These are phyloP conservation scores for Arachnomyces sp. DNA, from an alignment of 2,329 filamentous ascomycete genomes.

Conservation along the genomic window DNA sequence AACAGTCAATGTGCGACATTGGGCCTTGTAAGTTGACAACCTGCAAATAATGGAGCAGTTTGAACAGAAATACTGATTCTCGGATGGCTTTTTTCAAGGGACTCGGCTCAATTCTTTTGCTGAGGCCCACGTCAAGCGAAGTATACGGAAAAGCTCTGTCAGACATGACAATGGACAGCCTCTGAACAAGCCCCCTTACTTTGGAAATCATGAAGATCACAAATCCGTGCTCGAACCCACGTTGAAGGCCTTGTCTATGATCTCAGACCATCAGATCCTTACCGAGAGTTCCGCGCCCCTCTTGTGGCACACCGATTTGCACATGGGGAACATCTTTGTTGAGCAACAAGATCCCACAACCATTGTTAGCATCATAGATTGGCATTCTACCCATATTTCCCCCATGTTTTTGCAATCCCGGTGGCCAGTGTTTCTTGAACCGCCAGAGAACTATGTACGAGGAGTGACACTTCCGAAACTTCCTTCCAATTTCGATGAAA, in stretches of 20 bases:
- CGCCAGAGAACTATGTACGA: constrained; percentile 12
- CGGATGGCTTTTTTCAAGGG: constrained; percentile 10
- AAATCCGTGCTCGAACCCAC: too few relatives aligned
- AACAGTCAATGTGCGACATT: constrained; percentile 2
- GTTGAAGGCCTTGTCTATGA: too few relatives aligned
- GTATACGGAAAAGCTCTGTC: too few relatives aligned
- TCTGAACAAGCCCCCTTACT: too few relatives aligned
- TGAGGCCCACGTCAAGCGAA: too few relatives aligned
- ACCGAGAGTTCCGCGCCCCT: constrained; percentile 3
- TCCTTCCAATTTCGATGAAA: constrained; percentile 13
- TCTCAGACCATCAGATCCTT: too few relatives aligned
- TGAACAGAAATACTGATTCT: too few relatives aligned
- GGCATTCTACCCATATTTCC: constrained; percentile 16
- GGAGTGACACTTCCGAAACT: constrained; percentile 13
- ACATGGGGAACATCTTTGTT: constrained; percentile 26
- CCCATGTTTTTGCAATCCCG: constrained; percentile 16
- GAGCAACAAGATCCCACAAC: constrained; percentile 14
- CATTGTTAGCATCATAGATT: constrained; percentile 14
- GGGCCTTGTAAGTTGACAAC: constrained; percentile 13
- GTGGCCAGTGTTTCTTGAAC: constrained; percentile 15
- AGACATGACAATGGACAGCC: too few relatives aligned
- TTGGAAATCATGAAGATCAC: too few relatives aligned
- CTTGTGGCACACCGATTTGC: constrained; percentile 16
- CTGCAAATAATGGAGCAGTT: constrained; percentile 5
- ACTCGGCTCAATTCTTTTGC: constrained; percentile 12